These are phyloP conservation scores for Podospora comata DNA, from an alignment of 495 filamentous ascomycete genomes.

Conservation along the genomic window DNA sequence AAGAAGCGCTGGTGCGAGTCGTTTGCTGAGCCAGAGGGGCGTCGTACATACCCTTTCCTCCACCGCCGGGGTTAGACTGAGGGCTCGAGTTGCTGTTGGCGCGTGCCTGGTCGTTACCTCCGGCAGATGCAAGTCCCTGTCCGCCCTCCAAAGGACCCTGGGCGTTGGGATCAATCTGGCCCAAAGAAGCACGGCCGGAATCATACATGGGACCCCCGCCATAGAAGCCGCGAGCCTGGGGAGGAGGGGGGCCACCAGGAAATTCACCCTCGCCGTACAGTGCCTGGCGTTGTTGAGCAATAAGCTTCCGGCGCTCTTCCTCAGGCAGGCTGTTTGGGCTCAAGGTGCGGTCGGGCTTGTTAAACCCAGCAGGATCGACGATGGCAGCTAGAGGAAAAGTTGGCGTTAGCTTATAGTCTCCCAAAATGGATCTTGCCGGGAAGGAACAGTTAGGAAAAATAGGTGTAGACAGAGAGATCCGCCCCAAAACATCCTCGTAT, in stretches of 20 bases:
- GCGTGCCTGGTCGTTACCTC: slow-evolving; percentile 64
- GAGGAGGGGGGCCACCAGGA: slow-evolving; percentile 41
- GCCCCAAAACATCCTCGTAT: slow-evolving; percentile 17
- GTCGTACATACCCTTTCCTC: slow-evolving; percentile 57
- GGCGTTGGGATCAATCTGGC: slow-evolving; percentile 42
- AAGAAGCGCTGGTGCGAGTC: slow-evolving; percentile 83
- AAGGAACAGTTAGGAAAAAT: slow-evolving; percentile 3
- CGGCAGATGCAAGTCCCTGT: slow-evolving; percentile 44
- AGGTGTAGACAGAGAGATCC: neutral
- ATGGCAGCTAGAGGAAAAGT: slow-evolving; percentile 64
- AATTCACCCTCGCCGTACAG: slow-evolving; percentile 77
- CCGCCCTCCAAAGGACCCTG: slow-evolving; percentile 47
- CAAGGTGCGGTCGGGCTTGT: slow-evolving; percentile 84
- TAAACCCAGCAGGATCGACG: slow-evolving; percentile 61
- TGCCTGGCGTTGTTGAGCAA: slow-evolving; percentile 89
- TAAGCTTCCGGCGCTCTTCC: slow-evolving; percentile 92
- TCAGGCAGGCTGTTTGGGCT: slow-evolving; percentile 89
- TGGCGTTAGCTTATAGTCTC: slow-evolving; percentile 36
- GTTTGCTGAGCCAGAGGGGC: slow-evolving; percentile 65
- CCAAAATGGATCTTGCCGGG: neutral
- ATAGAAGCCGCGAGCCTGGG: slow-evolving; percentile 51
- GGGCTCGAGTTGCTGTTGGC: slow-evolving; percentile 82
- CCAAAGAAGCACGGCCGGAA: slow-evolving; percentile 43
- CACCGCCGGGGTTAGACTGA: slow-evolving; percentile 63
- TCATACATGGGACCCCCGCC: slow-evolving; percentile 50